phyloP scores from a whole-genome alignment of 208 protist species.

The Blastocrithidia nonstop region DNA sequence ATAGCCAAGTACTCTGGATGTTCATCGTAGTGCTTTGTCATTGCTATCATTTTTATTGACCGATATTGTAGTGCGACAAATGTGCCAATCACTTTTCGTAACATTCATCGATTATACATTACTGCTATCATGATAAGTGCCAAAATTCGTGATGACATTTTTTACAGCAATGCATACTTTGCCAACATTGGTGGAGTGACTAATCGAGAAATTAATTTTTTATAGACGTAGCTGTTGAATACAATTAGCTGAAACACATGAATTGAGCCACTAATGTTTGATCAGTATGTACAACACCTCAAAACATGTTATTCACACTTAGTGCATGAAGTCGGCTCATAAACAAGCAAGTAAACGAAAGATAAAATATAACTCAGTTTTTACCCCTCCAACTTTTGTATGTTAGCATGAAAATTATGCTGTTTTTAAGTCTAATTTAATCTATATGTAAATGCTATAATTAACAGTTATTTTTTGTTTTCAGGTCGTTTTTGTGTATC shows the following conservation, averaged over 20 bases:
- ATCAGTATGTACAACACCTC: conserved; percentile 23
- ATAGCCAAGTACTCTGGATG: conserved; percentile 85
- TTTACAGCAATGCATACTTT: conserved; percentile 86
- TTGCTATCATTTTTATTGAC: conserved; percentile 85
- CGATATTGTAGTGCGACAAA: conserved; percentile 45
- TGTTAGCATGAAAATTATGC: not conserved
- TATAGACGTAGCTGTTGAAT: conserved; percentile 78
- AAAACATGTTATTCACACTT: conserved; percentile 12
- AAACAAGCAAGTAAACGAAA: not conserved
- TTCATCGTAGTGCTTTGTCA: conserved; percentile 82
- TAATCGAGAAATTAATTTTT: conserved; percentile 56
- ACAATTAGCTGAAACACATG: conserved; percentile 73
- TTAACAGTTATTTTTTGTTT: not conserved
- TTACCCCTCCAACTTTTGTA: not conserved
- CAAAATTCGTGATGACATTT: conserved; percentile 85
- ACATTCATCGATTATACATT: conserved; percentile 80
- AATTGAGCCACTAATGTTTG: conserved; percentile 47
- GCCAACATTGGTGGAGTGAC: conserved; percentile 78
- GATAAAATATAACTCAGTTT: not conserved
- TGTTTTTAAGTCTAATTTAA: not conserved
- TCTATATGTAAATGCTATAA: not conserved
- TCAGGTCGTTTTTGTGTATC: not conserved
- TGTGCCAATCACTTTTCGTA: conserved; percentile 29
- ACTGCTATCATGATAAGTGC: conserved; percentile 72
- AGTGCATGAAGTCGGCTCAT: conserved; percentile 1